A percentile compares a stretch with the other conserved stretches of the same genome.
These are phyloP conservation scores for Blastocystis sp. DNA, from an alignment of 352 stramenopile genomes.

Conservation along the genomic window DNA sequence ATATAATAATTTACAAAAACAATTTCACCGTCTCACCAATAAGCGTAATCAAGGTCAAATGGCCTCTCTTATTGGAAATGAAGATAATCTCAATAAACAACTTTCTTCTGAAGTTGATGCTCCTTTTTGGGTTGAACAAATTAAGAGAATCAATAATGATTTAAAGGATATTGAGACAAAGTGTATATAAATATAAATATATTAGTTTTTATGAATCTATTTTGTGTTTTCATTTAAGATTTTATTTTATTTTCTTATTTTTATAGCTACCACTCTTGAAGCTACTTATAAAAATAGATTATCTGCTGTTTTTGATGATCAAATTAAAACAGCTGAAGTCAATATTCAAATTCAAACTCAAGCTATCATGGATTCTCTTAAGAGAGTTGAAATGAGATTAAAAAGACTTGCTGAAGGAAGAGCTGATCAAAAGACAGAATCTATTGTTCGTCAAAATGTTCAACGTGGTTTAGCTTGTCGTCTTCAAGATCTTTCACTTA, in stretches of 20 bases:
- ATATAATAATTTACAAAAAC: constrained; percentile 35
- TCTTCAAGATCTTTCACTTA: constrained; percentile 77
- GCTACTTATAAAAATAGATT: constrained; percentile 34
- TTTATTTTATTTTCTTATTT: not conserved
- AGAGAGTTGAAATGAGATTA: constrained; percentile 20
- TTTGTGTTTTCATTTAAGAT: too few species aligned
- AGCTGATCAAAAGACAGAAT: constrained; percentile 39
- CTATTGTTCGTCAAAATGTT: constrained; percentile 34
- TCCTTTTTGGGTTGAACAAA: constrained; percentile 37
- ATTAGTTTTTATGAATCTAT: too few species aligned
- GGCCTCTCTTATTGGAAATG: constrained; percentile 13
- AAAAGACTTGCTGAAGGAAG: constrained; percentile 30
- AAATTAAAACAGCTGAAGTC: constrained; percentile 23
- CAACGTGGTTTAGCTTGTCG: constrained; percentile 68
- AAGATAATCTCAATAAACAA: constrained; percentile 5
- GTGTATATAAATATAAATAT: too few species aligned
- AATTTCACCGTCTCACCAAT: constrained; percentile 16
- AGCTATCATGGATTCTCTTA: constrained; percentile 27
- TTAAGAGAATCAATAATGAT: constrained; percentile 27
- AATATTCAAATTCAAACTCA: constrained; percentile 33
- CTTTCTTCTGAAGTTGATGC: constrained; percentile 24
- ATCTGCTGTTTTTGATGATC: constrained; percentile 32
- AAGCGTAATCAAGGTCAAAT: constrained; percentile 5
- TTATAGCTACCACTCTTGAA: constrained; percentile 21
- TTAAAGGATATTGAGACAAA: constrained; percentile 35